Percentiles rank a stretch among this genome's conserved stretches.
Conservation (phyloP, 331 rosid genomes). For the Pyrus hybrid region DNA sequence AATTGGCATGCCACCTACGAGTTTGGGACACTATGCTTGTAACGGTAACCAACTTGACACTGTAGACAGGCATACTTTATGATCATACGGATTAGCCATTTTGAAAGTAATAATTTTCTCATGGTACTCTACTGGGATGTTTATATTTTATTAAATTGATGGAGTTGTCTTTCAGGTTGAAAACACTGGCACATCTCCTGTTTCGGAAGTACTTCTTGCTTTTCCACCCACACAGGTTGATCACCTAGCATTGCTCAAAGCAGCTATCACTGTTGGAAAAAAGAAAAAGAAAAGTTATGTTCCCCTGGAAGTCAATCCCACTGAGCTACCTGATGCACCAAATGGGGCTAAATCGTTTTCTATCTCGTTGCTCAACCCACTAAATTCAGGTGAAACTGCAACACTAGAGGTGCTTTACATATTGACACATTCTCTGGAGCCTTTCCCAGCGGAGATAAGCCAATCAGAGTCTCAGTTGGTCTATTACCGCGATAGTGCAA, state of each 20-base stretch:
- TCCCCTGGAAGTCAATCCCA: conserved; percentile 71
- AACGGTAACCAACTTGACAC: neutral
- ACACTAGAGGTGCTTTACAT: conserved; percentile 76
- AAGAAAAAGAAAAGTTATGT: conserved; percentile 64
- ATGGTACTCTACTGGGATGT: neutral
- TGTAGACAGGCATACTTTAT: neutral
- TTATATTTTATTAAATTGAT: conserved; percentile 6
- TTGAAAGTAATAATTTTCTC: neutral
- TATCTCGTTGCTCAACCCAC: conserved; percentile 50
- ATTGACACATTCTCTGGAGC: conserved; percentile 75
- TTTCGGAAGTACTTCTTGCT: conserved; percentile 70
- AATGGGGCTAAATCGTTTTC: conserved; percentile 71
- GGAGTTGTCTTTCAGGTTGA: conserved; percentile 58
- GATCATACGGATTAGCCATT: neutral
- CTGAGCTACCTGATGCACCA: conserved; percentile 67
- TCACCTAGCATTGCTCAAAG: conserved; percentile 69
- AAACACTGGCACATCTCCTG: conserved; percentile 60
- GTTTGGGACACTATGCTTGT: neutral
- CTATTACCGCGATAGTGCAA: conserved; percentile 79
- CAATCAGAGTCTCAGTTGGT: conserved; percentile 93
- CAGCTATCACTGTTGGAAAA: conserved; percentile 60
- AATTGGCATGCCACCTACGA: neutral
- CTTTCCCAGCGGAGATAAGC: conserved; percentile 87
- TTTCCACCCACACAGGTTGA: conserved; percentile 71
- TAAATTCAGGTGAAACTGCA: conserved; percentile 51